Evolutionary conservation across 2,329 filamentous ascomycete genomes (phyloP), one percentile per base, ranked within the genome.

Genomic region (Aspergillus felis): DNA sequence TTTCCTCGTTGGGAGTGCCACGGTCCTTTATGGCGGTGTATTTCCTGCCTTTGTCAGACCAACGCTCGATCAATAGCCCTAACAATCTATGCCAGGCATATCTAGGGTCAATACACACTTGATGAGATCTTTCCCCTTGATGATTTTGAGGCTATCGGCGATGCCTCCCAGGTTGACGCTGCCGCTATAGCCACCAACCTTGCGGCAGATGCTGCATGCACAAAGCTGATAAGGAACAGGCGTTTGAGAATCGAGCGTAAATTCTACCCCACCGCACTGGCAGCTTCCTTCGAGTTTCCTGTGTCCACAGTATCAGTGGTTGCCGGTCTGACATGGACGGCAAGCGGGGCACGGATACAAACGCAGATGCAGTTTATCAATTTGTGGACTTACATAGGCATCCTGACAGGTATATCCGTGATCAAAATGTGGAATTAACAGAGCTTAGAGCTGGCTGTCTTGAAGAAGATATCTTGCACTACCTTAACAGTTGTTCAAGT

Each of bases 201-300:
- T 80, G 51, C 78, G 77, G 57, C 78, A 81, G 61, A 81, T 81
- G 58, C 76, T 76, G 63, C 78, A 81, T 38, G 76, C 76, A 55
- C 79, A 81, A 29, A 80, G 68, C 62, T 81, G 78, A 57, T 79
- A 81, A 0, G 78, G 79, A 0, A 79, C 76, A 0, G 78, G 78
- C 0, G 78, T 80, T 35, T 76, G 69, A 2, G 77, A 80, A 53
- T 79, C 63, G 7, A 80, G 66, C 3, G 69, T 72, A 61, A 80
- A 81, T 66, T 79, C 71, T n/a, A 81, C 68, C 41, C 69, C 68
- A 53, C 79, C 78, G 61, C 78, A 81, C 64, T 80, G 79, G 68
- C 78, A 81, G 64, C 77, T 79, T 63, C 79, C 79, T 58, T 79
- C 67, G 7, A 81, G 75, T 63, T 74, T 74, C 73, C 78, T 81